A percentile compares a stretch with the other conserved stretches of the same genome.
Conservation (phyloP, 148 eudicot genomes). For the Simmondsia chinensis region DNA sequence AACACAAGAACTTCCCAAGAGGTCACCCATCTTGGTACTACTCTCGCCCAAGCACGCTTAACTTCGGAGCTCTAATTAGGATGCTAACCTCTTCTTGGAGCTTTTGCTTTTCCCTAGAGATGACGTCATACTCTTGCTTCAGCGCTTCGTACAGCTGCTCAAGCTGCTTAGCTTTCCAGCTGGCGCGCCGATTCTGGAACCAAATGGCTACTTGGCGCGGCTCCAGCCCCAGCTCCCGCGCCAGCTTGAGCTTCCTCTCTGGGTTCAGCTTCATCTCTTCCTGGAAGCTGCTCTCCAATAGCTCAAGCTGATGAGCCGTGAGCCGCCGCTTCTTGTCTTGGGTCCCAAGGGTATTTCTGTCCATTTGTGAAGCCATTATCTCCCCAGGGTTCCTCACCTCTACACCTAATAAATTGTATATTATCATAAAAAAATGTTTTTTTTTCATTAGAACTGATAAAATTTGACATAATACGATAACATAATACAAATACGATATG, state of each 20-base stretch:
- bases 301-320: conserved; percentile 50
- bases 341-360: not conserved
- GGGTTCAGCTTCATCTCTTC: conserved; percentile 76
- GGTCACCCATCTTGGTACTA: no score
- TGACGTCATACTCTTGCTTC: conserved; percentile 43
- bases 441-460: no score
- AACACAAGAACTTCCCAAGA: no score
- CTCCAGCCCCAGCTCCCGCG: conserved; percentile 48
- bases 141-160: conserved; percentile 59
- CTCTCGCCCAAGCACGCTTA: no score
- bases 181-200: conserved; percentile 77
- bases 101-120: conserved; percentile 49
- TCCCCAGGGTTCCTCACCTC: no score
- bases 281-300: conserved; percentile 55
- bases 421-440: no score
- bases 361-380: not conserved
- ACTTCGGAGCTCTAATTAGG: no score
- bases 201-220: conserved; percentile 74
- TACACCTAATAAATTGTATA: no score
- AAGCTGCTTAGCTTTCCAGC: conserved; percentile 83
- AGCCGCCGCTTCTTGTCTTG: conserved; percentile 48
- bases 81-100: conserved; percentile 65
- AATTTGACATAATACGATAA: no score
- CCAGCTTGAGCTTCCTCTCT: conserved; percentile 68
- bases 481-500: no score